Base-by-base conservation (phyloP, 768 basidiomycete genomes). In the Sutorius australiensis region DNA sequence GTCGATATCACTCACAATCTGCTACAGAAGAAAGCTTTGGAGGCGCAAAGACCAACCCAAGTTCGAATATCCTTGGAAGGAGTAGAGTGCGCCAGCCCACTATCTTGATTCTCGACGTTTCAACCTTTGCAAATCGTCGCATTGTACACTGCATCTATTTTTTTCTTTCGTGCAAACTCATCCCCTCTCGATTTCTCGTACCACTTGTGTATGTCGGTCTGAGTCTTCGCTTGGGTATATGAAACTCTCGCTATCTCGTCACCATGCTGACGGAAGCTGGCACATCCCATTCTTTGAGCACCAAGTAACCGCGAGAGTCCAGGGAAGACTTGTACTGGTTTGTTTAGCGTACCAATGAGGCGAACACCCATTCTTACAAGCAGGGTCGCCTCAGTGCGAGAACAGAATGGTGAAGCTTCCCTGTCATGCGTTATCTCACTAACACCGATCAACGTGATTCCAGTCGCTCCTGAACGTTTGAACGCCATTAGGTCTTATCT, bases 11-110 rank as follows among this genome's bases (percentile, higher is more conserved):
- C 34, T 60, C 52, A 61, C 57, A 31, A 46, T 48, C 30, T 49
- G 21, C 19, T 52, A 21, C 66, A 95, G 92, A 83, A 87, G 84
- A 67, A 97, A 95, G 75, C 78, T 93, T 19, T 93, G 91, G 91
- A 82, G 91, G 54, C 82, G 91, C 46, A 93, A 86, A 66, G 91
- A 93, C 65, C 84, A 87, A 63, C 81, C 82, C 39, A 88, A 89
- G 72, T 87, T 97, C 40, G 80, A 83, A 8, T 98, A 95, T 70
- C 95, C 95, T 3, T 95, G 82, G 73, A 86, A 87, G 65, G 95
- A 97, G 70, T 76, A 65, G 56, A 48, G 19, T 38, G n/a, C 27
- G 36, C 9, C 10, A 77, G 11, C 12, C 39, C 14, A 12, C n/a
- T 24, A 12, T 47, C 19, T 45, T 45, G 31, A 32, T 16, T 14